Base-by-base conservation (phyloP, 768 basidiomycete species). In the Termitomyces sp. region DNA sequence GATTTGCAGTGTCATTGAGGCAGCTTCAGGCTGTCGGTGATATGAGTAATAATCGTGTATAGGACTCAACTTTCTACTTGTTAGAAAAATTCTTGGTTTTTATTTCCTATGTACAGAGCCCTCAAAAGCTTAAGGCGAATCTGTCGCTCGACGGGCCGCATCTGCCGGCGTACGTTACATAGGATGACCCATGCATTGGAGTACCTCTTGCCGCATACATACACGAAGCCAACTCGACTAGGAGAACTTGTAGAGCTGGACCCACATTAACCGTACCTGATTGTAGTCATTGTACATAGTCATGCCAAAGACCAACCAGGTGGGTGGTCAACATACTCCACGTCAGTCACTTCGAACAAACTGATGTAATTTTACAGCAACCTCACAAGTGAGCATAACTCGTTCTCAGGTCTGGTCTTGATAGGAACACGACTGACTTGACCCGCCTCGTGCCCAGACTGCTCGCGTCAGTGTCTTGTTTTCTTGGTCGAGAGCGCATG, bases 401-500 rank as follows among this genome's bases (percentile, higher is more conserved):
- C 20, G n/a, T 43, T 14, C 16, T 33, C 37, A 33, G 45, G 50
- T 3, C 47, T 20, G 26, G 13, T 12, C 37, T 26, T 7, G 18
- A 44, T 20, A 39, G 20, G 18, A 16, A 43, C 48, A 18, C 33
- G 16, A 30, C 55, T 64, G 32, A 61, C 20, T 30, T 16, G 27
- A 10, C 18, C 3, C 36, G 12, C 18, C 39, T 32, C 14, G 36
- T 53, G 9, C 40, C 16, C 26, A 64, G 61, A 43, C 65, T 66
- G 42, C 63, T 66, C 42, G 65, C 65, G 65, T 66, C 40, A 56
- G 61, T 51, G 43, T 33, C 27, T n/a, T 18, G 32, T 33, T 39
- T 20, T 16, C 39, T 14, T 51, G 20, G 18, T 30, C 8, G n/a
- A 43, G 18, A 26, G 5, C 5, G 16, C 26, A 24, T 42, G 27